Conservation (phyloP, 2,329 filamentous ascomycete genomes). For the Calonectria henricotiae region DNA sequence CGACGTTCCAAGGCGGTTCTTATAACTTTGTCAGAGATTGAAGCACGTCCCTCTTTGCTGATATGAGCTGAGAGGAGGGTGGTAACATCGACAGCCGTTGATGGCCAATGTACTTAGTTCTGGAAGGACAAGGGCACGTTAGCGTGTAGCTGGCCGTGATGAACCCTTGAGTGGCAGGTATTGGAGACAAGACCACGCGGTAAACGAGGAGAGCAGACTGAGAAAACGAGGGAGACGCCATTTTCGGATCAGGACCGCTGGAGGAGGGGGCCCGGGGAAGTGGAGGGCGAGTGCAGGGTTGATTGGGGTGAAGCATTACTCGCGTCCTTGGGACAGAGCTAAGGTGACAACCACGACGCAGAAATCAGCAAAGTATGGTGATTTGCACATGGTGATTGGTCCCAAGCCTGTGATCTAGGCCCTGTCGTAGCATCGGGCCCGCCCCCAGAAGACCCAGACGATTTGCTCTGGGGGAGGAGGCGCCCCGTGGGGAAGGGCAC, state of each 20-base stretch:
- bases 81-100: slow-evolving; percentile 11
- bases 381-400: slow-evolving; percentile 36
- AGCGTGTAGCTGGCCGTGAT: background rate
- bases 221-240: slow-evolving; percentile 6
- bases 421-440: slow-evolving; percentile 24
- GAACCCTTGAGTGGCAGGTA: background rate
- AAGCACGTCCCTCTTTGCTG: slow-evolving; percentile 40
- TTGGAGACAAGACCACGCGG: slow-evolving; percentile 19
- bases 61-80: slow-evolving; percentile 19
- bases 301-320: slow-evolving; percentile 31
- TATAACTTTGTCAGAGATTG: slow-evolving; percentile 41
- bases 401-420: slow-evolving; percentile 33
- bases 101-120: slow-evolving; percentile 20
- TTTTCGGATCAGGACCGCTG: slow-evolving; percentile 16
- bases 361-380: slow-evolving; percentile 14
- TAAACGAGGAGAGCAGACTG: slow-evolving; percentile 8
- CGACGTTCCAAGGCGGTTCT: slow-evolving; percentile 38
- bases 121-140: background rate
- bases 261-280: slow-evolving; percentile 18
- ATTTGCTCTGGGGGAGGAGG: slow-evolving; percentile 1
- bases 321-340: slow-evolving; percentile 10
- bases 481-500: slow-evolving; percentile 44
- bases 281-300: background rate
- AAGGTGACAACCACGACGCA: background rate
- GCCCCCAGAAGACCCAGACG: slow-evolving; percentile 26